These are phyloP conservation scores for Coniochaeta pulveracea DNA, from an alignment of 2,329 filamentous ascomycete species.

Conservation along the genomic window DNA sequence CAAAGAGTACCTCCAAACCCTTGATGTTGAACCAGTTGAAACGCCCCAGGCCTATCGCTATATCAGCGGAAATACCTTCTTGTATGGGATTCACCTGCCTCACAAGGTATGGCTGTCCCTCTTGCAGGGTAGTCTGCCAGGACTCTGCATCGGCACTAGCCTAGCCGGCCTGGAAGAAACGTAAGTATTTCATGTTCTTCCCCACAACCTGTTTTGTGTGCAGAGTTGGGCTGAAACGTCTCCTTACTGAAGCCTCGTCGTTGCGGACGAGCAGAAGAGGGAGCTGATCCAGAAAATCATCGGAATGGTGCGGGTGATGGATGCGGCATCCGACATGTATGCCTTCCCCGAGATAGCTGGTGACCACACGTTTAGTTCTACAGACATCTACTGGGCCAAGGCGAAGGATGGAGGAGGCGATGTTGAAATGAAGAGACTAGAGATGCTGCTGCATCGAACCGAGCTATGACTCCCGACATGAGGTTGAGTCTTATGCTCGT, in stretches of 20 bases:
- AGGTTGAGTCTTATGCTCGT: too few species aligned
- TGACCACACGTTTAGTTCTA: not conserved
- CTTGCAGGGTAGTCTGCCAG: slow-evolving; percentile 33
- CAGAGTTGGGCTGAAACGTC: not conserved
- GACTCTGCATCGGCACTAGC: slow-evolving; percentile 44
- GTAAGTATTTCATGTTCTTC: too few species aligned
- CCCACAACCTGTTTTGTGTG: too few species aligned
- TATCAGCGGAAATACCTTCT: slow-evolving; percentile 35
- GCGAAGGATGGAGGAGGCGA: not conserved
- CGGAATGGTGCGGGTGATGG: not conserved
- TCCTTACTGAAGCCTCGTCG: not conserved
- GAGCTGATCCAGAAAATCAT: not conserved
- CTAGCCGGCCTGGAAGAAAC: not conserved
- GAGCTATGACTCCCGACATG: too few species aligned
- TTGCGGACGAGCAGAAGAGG: not conserved
- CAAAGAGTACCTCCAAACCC: slow-evolving; percentile 37
- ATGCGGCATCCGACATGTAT: not conserved
- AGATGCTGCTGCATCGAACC: too few species aligned
- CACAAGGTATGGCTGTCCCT: slow-evolving; percentile 39
- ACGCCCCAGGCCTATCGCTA: slow-evolving; percentile 40
- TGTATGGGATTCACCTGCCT: slow-evolving; percentile 54
- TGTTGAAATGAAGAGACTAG: too few species aligned
- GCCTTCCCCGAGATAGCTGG: not conserved
- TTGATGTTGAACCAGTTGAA: slow-evolving; percentile 40
- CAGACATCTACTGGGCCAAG: not conserved